Evolutionary conservation across 306 rosid genomes (phyloP).

Genomic region (Citrullus mucosospermus): DNA sequence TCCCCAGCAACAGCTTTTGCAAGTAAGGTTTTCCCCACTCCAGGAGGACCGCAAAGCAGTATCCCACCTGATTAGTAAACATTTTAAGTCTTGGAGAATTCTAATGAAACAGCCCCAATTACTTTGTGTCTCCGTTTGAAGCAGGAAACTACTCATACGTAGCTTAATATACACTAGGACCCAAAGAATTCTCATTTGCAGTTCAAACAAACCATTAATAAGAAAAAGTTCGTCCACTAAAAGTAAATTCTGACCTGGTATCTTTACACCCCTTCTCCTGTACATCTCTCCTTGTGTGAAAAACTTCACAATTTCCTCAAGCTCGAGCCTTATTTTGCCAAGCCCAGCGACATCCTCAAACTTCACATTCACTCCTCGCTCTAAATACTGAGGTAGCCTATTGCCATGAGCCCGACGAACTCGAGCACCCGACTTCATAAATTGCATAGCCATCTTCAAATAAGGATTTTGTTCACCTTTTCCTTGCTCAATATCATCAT

Average conservation of each 20-base stretch:
- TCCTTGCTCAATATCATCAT: conserved; percentile 50
- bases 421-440: conserved; percentile 95
- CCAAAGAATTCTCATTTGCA: neutral
- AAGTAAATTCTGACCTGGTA: conserved; percentile 51
- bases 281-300: conserved; percentile 97
- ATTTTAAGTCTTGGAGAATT: conserved; percentile 13
- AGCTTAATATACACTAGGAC: neutral
- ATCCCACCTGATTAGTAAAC: conserved; percentile 71
- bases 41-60: conserved; percentile 98
- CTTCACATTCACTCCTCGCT: conserved; percentile 89
- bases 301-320: conserved; percentile 97
- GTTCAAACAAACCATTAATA: neutral
- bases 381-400: conserved; percentile 77
- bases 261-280: conserved; percentile 87
- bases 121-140: neutral
- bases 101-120: neutral
- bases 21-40: conserved; percentile 93
- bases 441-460: conserved; percentile 84
- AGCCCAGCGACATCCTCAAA: conserved; percentile 91
- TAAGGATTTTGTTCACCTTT: conserved; percentile 63
- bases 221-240: neutral
- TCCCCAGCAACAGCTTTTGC: conserved; percentile 99
- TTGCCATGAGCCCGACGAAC: conserved; percentile 64
- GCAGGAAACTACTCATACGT: neutral
- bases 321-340: conserved; percentile 92